These are phyloP conservation scores for Fusarium abutilonis DNA, from an alignment of 2,329 filamentous ascomycete genomes.

Conservation along the genomic window DNA sequence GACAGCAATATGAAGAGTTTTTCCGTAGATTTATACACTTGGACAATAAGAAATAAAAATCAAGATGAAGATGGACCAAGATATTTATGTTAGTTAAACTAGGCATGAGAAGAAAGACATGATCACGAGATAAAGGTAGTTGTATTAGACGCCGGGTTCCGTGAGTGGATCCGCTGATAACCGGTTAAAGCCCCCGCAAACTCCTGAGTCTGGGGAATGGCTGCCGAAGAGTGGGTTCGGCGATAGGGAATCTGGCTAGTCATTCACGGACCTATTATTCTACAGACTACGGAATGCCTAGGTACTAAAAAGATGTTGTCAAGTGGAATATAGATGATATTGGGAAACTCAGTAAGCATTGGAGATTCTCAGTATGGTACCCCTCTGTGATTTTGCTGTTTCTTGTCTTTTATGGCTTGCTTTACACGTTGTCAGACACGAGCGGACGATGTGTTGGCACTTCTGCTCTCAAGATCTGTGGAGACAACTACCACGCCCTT, in stretches of 20 bases:
- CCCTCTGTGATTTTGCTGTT: too few species aligned
- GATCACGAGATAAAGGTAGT: conserved; percentile 18
- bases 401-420: too few species aligned
- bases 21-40: neutral
- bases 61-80: neutral
- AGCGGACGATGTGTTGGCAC: neutral
- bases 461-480: conserved; percentile 7
- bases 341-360: neutral
- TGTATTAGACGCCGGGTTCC: conserved; percentile 11
- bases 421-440: too few species aligned
- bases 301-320: neutral
- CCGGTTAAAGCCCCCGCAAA: conserved; percentile 28
- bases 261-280: neutral
- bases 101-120: conserved; percentile 3
- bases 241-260: neutral
- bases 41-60: neutral
- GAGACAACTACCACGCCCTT: conserved; percentile 12
- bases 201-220: conserved; percentile 11
- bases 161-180: conserved; percentile 36
- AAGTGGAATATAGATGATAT: neutral
- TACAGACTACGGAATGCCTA: neutral
- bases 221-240: conserved; percentile 1
- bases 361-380: too few species aligned
- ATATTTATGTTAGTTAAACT: neutral
- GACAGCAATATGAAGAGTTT: neutral